phyloP scores from a whole-genome alignment of 2,329 filamentous ascomycete genomes.

The Xylaria hypoxylon region DNA sequence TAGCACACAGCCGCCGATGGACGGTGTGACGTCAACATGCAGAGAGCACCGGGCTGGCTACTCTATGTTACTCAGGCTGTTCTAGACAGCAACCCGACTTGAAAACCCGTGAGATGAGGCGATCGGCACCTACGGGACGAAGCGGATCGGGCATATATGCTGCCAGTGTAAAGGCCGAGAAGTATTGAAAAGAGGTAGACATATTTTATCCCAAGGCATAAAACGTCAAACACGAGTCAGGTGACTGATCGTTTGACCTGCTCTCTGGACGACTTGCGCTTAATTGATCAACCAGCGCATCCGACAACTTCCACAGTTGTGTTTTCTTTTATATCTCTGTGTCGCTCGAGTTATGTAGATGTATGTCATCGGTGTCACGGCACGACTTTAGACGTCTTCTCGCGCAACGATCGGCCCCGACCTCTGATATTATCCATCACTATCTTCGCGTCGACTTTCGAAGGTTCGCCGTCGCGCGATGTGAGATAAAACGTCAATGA shows the following conservation, averaged over 20 bases:
- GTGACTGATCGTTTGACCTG: background rate
- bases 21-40: too few relatives aligned
- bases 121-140: too few relatives aligned
- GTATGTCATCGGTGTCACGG: slow-evolving; percentile 21
- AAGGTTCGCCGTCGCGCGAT: slow-evolving; percentile 41
- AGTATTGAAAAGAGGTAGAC: too few relatives aligned
- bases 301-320: background rate
- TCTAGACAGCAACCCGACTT: too few relatives aligned
- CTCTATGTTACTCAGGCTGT: too few relatives aligned
- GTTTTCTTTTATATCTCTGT: background rate
- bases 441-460: slow-evolving; percentile 37
- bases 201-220: too few relatives aligned
- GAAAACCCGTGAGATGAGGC: too few relatives aligned
- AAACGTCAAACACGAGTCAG: background rate
- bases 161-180: too few relatives aligned
- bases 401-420: slow-evolving; percentile 24
- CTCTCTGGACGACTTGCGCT: background rate
- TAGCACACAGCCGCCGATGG: too few relatives aligned
- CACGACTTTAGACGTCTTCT: slow-evolving; percentile 37
- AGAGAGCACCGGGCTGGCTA: too few relatives aligned
- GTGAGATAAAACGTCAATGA: slow-evolving; percentile 47
- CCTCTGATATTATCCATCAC: slow-evolving; percentile 38
- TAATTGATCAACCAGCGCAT: background rate
- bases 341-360: background rate
- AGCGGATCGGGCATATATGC: too few relatives aligned